A percentile compares a stretch with the other conserved stretches of the same genome.
These are phyloP conservation scores for Eucalyptus microcorys DNA, from an alignment of 345 rosid species.

Conservation along the genomic window DNA sequence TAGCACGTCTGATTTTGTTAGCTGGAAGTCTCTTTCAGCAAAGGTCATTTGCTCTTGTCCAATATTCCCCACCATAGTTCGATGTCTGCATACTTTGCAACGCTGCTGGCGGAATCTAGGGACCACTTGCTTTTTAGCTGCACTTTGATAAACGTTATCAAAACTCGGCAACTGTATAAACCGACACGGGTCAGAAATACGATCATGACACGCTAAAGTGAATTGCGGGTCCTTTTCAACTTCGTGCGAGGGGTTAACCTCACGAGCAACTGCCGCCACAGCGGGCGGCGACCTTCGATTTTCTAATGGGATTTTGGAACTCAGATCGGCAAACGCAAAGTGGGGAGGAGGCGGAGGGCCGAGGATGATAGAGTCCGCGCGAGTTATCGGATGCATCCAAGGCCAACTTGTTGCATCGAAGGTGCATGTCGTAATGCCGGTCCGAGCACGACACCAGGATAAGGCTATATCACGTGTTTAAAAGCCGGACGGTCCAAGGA, in stretches of 20 bases:
- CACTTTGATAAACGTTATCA: neutral
- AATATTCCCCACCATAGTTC: neutral
- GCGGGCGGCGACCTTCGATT: neutral
- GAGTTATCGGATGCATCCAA: neutral
- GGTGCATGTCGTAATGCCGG: neutral
- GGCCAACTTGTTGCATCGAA: neutral
- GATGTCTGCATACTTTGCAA: neutral
- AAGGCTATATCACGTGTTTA: neutral
- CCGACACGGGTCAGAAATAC: neutral
- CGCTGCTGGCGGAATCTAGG: neutral
- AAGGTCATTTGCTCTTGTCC: neutral
- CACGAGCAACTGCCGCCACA: neutral
- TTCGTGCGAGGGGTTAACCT: neutral
- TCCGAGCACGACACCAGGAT: neutral
- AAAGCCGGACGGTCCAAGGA: neutral
- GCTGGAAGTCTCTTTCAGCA: neutral
- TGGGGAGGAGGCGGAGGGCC: neutral
- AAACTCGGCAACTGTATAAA: neutral
- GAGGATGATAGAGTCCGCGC: neutral
- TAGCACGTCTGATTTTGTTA: neutral
- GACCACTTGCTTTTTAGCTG: neutral
- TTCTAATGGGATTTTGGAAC: neutral
- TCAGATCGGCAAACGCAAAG: neutral
- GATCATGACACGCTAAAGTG: neutral
- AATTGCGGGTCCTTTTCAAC: neutral